Percentiles rank a stretch among this genome's conserved stretches.
phyloP scores from a whole-genome alignment of 1,284 basidiomycete species.

The Bothia castanella region DNA sequence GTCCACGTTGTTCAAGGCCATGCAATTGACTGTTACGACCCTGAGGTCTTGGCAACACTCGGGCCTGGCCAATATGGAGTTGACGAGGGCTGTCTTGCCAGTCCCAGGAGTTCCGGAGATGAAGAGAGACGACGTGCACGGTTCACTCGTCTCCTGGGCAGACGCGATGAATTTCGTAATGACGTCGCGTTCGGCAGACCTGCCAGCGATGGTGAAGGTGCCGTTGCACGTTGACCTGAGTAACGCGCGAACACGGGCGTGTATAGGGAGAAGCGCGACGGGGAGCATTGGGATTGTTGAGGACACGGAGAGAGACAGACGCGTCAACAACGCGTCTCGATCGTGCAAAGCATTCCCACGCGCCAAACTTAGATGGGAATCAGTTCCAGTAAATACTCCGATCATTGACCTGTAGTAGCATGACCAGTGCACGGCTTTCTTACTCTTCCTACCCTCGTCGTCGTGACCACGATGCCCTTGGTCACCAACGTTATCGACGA shows the following conservation, averaged over 20 bases:
- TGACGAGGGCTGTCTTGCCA: slow-evolving; percentile 78
- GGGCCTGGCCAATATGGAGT: slow-evolving; percentile 49
- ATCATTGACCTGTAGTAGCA: background rate
- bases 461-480: slow-evolving; percentile 22
- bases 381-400: too few relatives aligned
- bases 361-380: background rate
- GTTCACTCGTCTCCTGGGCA: slow-evolving; percentile 20
- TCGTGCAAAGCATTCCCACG: slow-evolving; percentile 15
- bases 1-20: slow-evolving; percentile 63
- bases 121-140: slow-evolving; percentile 50
- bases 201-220: slow-evolving; percentile 53
- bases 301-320: slow-evolving; percentile 30
- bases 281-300: slow-evolving; percentile 64
- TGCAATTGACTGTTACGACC: slow-evolving; percentile 68
- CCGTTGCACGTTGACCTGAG: slow-evolving; percentile 66
- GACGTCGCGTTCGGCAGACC: slow-evolving; percentile 53
- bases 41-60: slow-evolving; percentile 38
- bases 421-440: background rate
- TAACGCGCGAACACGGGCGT: slow-evolving; percentile 61
- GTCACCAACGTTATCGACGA: slow-evolving; percentile 28
- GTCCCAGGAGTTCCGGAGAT: slow-evolving; percentile 79
- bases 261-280: slow-evolving; percentile 48
- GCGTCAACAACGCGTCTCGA: slow-evolving; percentile 24
- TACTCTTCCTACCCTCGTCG: background rate
- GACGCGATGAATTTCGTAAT: slow-evolving; percentile 56